These are phyloP conservation scores for Aspergillus udagawae DNA, from an alignment of 2,329 filamentous ascomycete genomes.

Conservation along the genomic window DNA sequence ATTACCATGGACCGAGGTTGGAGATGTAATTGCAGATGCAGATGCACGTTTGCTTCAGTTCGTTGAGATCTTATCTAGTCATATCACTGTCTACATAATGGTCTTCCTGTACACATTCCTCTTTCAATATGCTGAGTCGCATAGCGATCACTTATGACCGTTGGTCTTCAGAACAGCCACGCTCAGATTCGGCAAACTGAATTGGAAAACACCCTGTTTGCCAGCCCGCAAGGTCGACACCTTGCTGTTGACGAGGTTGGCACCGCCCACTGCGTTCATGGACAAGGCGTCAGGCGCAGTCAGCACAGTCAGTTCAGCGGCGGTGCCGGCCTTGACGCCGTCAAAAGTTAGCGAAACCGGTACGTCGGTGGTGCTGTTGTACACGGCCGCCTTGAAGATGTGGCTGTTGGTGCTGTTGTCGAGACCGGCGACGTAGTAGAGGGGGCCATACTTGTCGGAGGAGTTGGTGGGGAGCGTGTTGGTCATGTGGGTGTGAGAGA, in stretches of 20 bases:
- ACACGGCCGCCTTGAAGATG: slow-evolving; percentile 47
- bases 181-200: slow-evolving; percentile 24
- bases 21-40: slow-evolving; percentile 4
- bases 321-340: slow-evolving; percentile 28
- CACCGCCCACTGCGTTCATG: slow-evolving; percentile 27
- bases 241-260: slow-evolving; percentile 18
- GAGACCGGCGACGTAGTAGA: slow-evolving; percentile 46
- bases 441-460: slow-evolving; percentile 36
- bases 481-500: slow-evolving; percentile 44
- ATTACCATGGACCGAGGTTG: slow-evolving; percentile 20
- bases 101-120: not conserved
- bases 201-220: slow-evolving; percentile 22
- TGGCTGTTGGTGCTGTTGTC: slow-evolving; percentile 33
- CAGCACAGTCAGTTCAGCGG: slow-evolving; percentile 40
- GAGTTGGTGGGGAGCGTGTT: slow-evolving; percentile 42
- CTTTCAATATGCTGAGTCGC: not conserved
- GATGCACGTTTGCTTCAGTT: not conserved
- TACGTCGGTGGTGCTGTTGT: slow-evolving; percentile 43
- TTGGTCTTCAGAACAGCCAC: slow-evolving; percentile 23
- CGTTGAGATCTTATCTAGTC: not conserved
- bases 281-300: slow-evolving; percentile 32
- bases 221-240: slow-evolving; percentile 20
- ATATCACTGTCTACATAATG: not conserved
- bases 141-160: not conserved
- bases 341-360: slow-evolving; percentile 35